These are phyloP conservation scores for Parascedosporium putredinis DNA, from an alignment of 2,329 filamentous ascomycete species.

Conservation along the genomic window DNA sequence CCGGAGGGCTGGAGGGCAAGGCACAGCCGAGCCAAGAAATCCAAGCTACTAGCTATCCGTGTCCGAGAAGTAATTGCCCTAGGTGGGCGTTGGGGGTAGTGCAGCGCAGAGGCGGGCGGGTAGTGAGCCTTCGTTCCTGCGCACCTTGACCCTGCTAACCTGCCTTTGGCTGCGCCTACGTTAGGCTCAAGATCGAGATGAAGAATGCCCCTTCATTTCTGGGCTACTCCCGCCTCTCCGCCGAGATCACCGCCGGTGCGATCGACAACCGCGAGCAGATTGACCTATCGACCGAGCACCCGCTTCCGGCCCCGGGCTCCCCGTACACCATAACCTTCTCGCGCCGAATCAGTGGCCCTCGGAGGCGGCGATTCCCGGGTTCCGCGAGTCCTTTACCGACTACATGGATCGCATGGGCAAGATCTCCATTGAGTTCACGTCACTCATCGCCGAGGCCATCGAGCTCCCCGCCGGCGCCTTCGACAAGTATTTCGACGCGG, in stretches of 20 bases:
- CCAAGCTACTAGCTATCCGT: no score
- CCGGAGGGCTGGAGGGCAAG: no score
- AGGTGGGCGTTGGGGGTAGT: no score
- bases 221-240: constrained; percentile 55
- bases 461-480: constrained; percentile 60
- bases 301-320: constrained; percentile 47
- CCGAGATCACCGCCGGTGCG: constrained; percentile 62
- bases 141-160: no score
- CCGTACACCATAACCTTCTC: constrained; percentile 65
- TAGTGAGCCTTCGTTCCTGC: no score
- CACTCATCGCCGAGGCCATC: constrained; percentile 76
- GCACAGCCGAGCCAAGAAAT: no score
- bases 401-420: constrained; percentile 69
- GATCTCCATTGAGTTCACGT: constrained; percentile 65
- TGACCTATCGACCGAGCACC: constrained; percentile 72
- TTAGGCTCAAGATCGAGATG: constrained; percentile 58
- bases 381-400: constrained; percentile 57
- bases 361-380: constrained; percentile 48
- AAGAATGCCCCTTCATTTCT: constrained; percentile 64
- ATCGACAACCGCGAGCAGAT: constrained; percentile 79
- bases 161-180: no score
- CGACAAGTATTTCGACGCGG: constrained; percentile 64
- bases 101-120: no score
- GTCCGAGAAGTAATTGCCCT: no score
- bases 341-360: constrained; percentile 76